phyloP scores from a whole-genome alignment of 768 basidiomycete species.

The Kockovaella imperatae region DNA sequence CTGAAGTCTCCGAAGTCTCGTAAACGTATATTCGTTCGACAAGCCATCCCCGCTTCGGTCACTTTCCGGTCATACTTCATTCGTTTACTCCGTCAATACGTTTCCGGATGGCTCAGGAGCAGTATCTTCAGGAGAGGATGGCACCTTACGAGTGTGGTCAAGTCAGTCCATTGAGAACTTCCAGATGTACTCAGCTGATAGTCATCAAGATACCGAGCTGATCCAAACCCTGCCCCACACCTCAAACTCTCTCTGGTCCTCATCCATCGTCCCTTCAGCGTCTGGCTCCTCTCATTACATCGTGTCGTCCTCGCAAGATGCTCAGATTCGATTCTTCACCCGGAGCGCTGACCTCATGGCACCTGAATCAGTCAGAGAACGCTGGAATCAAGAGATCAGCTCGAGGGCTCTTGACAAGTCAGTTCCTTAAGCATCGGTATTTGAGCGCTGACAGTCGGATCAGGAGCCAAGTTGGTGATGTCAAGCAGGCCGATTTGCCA shows the following conservation, averaged over 20 bases:
- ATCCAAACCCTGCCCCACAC: slow-evolving; percentile 84
- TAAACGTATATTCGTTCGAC: slow-evolving; percentile 82
- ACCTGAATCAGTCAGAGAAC: slow-evolving; percentile 55
- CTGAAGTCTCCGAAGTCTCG: slow-evolving; percentile 54
- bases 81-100: slow-evolving; percentile 82
- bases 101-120: slow-evolving; percentile 65
- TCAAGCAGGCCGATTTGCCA: slow-evolving; percentile 84
- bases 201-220: slow-evolving; percentile 67
- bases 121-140: slow-evolving; percentile 89
- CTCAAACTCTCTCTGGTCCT: slow-evolving; percentile 94
- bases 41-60: slow-evolving; percentile 57
- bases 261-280: slow-evolving; percentile 60
- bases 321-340: slow-evolving; percentile 75
- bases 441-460: neutral
- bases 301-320: slow-evolving; percentile 84
- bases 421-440: slow-evolving; percentile 8
- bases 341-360: slow-evolving; percentile 64
- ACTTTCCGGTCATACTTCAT: slow-evolving; percentile 91
- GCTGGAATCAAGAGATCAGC: slow-evolving; percentile 51
- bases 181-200: neutral
- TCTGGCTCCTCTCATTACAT: slow-evolving; percentile 64
- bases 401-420: slow-evolving; percentile 65
- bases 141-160: slow-evolving; percentile 83
- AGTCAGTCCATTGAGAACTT: slow-evolving; percentile 48
- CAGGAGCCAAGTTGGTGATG: slow-evolving; percentile 76